These are phyloP conservation scores for Agaricus sinodeliciosus DNA, from an alignment of 768 basidiomycete species.

Conservation along the genomic window DNA sequence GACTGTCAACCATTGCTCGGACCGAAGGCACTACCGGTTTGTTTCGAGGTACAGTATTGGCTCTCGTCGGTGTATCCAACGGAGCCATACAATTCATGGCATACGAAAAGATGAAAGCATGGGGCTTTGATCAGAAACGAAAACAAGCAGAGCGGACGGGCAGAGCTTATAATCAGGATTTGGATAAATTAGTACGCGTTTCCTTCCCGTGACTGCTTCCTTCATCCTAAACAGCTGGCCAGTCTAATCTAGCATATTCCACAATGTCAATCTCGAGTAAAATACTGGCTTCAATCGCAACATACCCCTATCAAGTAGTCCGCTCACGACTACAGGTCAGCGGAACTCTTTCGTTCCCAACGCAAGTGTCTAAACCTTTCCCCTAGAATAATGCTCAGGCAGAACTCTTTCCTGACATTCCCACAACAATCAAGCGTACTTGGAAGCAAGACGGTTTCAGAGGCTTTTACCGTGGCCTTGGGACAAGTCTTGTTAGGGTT, in stretches of 20 bases:
- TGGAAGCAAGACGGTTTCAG: slow-evolving; percentile 73
- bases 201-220: not conserved
- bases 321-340: slow-evolving; percentile 87
- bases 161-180: slow-evolving; percentile 57
- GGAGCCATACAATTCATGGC: slow-evolving; percentile 94
- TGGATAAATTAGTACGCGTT: slow-evolving; percentile 77
- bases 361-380: not conserved
- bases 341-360: slow-evolving; percentile 1
- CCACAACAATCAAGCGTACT: slow-evolving; percentile 71
- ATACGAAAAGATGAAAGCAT: slow-evolving; percentile 93
- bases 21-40: slow-evolving; percentile 76
- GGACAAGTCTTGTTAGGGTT: slow-evolving; percentile 89
- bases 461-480: slow-evolving; percentile 94
- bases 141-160: slow-evolving; percentile 56
- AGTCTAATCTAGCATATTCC: slow-evolving; percentile 92
- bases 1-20: slow-evolving; percentile 61
- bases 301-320: slow-evolving; percentile 97
- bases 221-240: slow-evolving; percentile 5
- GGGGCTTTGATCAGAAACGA: slow-evolving; percentile 78
- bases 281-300: slow-evolving; percentile 70
- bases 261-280: slow-evolving; percentile 91
- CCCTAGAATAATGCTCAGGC: slow-evolving; percentile 60
- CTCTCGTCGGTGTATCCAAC: slow-evolving; percentile 88
- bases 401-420: slow-evolving; percentile 77
- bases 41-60: slow-evolving; percentile 83